phyloP scores from a whole-genome alignment of 2,329 filamentous ascomycete species.

The Nectriaceae sp. region DNA sequence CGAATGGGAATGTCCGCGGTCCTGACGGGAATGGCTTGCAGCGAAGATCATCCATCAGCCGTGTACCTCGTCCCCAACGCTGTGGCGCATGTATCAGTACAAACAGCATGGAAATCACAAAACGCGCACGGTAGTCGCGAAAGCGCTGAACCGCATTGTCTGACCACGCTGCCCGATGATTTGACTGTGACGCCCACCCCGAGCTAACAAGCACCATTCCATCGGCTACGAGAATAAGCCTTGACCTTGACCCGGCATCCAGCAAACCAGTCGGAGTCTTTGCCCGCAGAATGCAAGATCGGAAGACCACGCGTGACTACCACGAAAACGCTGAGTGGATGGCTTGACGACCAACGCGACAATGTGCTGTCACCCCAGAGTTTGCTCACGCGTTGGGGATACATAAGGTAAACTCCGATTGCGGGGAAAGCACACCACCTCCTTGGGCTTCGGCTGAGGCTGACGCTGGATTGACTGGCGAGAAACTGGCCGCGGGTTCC shows the following conservation, averaged over 20 bases:
- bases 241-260: not conserved
- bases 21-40: not conserved
- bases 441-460: not conserved
- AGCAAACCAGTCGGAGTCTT: not conserved
- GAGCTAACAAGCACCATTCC: not conserved
- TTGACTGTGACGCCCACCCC: constrained; percentile 16
- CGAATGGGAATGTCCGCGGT: not conserved
- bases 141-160: not conserved
- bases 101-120: not conserved
- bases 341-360: constrained; percentile 14
- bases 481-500: not conserved
- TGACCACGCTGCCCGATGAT: constrained; percentile 8
- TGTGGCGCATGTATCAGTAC: not conserved
- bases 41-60: not conserved
- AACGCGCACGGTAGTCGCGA: not conserved
- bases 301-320: constrained; percentile 10
- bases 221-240: not conserved
- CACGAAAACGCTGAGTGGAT: no score
- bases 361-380: not conserved
- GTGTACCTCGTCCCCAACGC: not conserved
- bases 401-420: not conserved
- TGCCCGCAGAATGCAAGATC: not conserved
- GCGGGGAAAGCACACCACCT: not conserved
- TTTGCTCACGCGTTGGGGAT: not conserved
- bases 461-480: not conserved